These are phyloP conservation scores for Poronia punctata DNA, from an alignment of 495 filamentous ascomycete genomes.

Conservation along the genomic window DNA sequence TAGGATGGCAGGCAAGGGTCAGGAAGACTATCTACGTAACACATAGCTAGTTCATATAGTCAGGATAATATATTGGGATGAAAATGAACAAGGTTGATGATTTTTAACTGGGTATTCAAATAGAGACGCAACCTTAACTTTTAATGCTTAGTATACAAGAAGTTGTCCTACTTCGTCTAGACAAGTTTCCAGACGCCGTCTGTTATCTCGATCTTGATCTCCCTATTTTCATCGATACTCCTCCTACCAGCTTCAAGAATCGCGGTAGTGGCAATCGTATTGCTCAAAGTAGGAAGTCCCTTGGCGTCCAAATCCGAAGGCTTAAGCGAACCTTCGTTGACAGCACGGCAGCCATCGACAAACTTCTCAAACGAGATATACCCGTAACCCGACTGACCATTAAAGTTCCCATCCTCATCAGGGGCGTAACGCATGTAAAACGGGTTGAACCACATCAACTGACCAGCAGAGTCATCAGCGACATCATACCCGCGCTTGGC, in stretches of 20 bases:
- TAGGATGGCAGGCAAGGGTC: too few species aligned
- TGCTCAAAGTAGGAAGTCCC: constrained; percentile 75
- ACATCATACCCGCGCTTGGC: constrained; percentile 93
- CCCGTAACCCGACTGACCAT: constrained; percentile 80
- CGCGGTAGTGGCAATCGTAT: constrained; percentile 84
- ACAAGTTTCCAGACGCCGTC: constrained; percentile 64
- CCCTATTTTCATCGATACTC: constrained; percentile 72
- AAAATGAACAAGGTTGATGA: neutral
- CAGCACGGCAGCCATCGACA: constrained; percentile 71
- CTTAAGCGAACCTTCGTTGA: constrained; percentile 66
- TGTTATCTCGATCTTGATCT: constrained; percentile 61
- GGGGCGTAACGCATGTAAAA: constrained; percentile 85
- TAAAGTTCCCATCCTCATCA: constrained; percentile 91
- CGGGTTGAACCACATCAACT: constrained; percentile 79
- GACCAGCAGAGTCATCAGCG: constrained; percentile 64
- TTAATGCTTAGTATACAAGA: neutral
- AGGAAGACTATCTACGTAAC: too few species aligned
- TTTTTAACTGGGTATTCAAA: too few species aligned
- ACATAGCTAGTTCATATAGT: too few species aligned
- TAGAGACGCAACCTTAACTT: too few species aligned
- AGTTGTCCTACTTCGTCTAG: constrained; percentile 28
- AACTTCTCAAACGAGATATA: constrained; percentile 96
- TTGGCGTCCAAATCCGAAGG: constrained; percentile 70
- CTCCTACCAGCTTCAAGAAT: constrained; percentile 81
- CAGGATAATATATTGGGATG: neutral